Evolutionary conservation across 345 rosid genomes (phyloP).

Genomic region (Erucastrum elatum): DNA sequence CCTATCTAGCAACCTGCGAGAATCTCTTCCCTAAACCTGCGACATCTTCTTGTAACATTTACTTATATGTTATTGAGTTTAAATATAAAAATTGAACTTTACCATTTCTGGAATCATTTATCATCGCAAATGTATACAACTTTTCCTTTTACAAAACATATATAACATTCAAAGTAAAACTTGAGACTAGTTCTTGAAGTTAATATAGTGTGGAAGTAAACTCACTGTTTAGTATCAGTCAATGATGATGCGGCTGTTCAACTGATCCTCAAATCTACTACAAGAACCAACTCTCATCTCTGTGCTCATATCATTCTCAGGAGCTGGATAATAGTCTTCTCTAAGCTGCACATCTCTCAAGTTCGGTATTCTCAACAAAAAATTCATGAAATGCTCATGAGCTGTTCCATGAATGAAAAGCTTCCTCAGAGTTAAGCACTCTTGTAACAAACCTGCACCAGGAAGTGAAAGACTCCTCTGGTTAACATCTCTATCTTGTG

Average conservation of each 20-base stretch:
- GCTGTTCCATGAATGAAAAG: constrained; percentile 94
- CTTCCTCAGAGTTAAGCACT: constrained; percentile 67
- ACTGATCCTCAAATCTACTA: constrained; percentile 76
- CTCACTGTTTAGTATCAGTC: constrained; percentile 48
- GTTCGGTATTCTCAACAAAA: constrained; percentile 52
- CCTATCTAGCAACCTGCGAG: constrained; percentile 69
- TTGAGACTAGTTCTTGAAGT: background rate
- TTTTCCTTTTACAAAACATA: constrained; percentile 30
- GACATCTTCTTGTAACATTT: background rate
- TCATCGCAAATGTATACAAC: constrained; percentile 9
- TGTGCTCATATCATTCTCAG: constrained; percentile 79
- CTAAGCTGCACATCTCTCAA: constrained; percentile 88
- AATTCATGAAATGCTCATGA: constrained; percentile 87
- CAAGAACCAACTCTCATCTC: constrained; percentile 88
- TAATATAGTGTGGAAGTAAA: constrained; percentile 7
- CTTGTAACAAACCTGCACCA: constrained; percentile 64
- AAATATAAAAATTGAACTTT: background rate
- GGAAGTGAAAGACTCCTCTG: constrained; percentile 81
- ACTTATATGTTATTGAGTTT: background rate
- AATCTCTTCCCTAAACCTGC: background rate
- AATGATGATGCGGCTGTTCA: constrained; percentile 56
- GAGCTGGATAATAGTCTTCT: constrained; percentile 95
- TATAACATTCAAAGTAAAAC: constrained; percentile 13
- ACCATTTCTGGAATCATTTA: constrained; percentile 8
- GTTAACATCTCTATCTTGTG: constrained; percentile 83